These are phyloP conservation scores for Macaranga tanarius DNA, from an alignment of 441 rosid genomes.

Conservation along the genomic window DNA sequence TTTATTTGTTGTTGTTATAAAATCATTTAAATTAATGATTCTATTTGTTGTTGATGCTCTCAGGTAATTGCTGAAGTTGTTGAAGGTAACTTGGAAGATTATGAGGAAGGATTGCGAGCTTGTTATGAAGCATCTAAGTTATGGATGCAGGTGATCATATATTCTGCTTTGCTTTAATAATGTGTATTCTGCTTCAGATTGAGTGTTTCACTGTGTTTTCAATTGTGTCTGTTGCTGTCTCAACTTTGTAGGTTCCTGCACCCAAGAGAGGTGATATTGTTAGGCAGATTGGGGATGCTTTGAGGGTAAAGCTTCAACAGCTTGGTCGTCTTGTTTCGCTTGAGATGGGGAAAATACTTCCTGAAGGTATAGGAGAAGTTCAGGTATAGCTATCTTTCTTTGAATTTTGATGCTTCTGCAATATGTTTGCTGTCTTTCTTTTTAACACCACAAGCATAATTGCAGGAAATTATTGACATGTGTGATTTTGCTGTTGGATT, in stretches of 20 bases:
- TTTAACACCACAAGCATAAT: conserved; percentile 10
- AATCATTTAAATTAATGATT: too few relatives aligned
- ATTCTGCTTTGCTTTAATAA: too few relatives aligned
- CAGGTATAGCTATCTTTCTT: conserved; percentile 50
- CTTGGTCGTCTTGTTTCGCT: conserved; percentile 89
- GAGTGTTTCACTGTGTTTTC: background rate
- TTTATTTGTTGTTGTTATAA: too few relatives aligned
- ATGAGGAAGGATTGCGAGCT: conserved; percentile 78
- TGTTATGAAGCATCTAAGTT: conserved; percentile 74
- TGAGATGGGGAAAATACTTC: conserved; percentile 97
- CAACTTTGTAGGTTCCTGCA: conserved; percentile 67
- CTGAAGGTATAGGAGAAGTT: conserved; percentile 98
- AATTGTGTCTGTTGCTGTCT: background rate
- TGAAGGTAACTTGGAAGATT: conserved; percentile 79
- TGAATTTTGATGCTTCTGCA: background rate
- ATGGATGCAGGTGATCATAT: conserved; percentile 98
- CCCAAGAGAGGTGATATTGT: conserved; percentile 98
- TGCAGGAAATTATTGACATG: conserved; percentile 97
- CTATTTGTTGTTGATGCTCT: background rate
- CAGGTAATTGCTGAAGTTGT: conserved; percentile 81
- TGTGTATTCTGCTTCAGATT: background rate
- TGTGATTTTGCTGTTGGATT: conserved; percentile 96
- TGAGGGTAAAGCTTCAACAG: conserved; percentile 69
- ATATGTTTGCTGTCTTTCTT: too few relatives aligned
- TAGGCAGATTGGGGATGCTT: conserved; percentile 91